Evolutionary conservation across 495 filamentous ascomycete species (phyloP).

Genomic region (Extremus antarcticus): DNA sequence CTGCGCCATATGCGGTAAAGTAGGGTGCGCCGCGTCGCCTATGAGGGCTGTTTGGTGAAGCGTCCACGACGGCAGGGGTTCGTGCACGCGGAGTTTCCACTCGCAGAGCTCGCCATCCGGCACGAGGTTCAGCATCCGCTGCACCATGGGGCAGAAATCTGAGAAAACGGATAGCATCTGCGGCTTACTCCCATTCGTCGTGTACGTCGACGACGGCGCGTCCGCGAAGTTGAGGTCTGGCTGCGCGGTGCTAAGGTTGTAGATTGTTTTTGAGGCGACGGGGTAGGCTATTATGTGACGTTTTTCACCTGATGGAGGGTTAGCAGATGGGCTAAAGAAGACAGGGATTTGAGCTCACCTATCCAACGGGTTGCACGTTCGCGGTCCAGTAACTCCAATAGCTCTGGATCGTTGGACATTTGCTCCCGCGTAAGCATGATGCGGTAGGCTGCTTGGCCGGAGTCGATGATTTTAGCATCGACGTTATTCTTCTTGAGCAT

Average conservation of each 20-base stretch:
- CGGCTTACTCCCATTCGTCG: slow-evolving; percentile 57
- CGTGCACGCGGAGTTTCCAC: slow-evolving; percentile 67
- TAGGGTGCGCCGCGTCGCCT: slow-evolving; percentile 72
- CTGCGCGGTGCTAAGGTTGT: slow-evolving; percentile 68
- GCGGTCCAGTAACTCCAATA: slow-evolving; percentile 53
- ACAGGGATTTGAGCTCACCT: too few relatives aligned
- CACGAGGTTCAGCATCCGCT: slow-evolving; percentile 64
- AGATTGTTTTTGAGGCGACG: slow-evolving; percentile 60
- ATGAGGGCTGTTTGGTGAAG: slow-evolving; percentile 55
- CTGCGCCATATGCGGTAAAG: slow-evolving; percentile 65
- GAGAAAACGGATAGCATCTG: slow-evolving; percentile 55
- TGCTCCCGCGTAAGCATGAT: slow-evolving; percentile 66
- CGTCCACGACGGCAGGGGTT: slow-evolving; percentile 59
- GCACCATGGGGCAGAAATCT: slow-evolving; percentile 63
- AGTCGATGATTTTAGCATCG: slow-evolving; percentile 53
- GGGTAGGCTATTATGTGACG: slow-evolving; percentile 79
- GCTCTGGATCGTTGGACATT: slow-evolving; percentile 55
- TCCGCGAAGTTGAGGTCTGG: slow-evolving; percentile 63
- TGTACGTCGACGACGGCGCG: slow-evolving; percentile 65
- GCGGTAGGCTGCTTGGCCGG: slow-evolving; percentile 70
- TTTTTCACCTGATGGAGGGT: slow-evolving; percentile 67
- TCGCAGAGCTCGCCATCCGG: slow-evolving; percentile 72
- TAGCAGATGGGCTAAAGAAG: too few relatives aligned
- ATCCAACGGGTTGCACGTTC: slow-evolving; percentile 69
- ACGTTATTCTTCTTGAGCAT: slow-evolving; percentile 49